Base-by-base conservation (phyloP, 2,329 filamentous ascomycete species). In the Cryphonectria carpinicola region DNA sequence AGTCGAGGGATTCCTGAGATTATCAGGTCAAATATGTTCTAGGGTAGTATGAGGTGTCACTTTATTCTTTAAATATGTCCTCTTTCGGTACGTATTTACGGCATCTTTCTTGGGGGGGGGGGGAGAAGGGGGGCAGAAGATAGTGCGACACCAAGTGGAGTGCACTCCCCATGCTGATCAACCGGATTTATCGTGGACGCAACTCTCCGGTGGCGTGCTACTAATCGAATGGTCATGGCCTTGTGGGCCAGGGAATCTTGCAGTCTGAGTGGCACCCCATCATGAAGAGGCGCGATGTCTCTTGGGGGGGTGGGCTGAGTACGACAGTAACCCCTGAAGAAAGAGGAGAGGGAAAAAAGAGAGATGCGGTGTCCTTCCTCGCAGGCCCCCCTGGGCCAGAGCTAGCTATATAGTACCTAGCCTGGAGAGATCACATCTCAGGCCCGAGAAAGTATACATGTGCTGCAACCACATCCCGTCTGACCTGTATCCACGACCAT, bases 91-190 rank as follows among this genome's bases (percentile, higher is more conserved):
- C 35, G 58, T 22, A 39, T 32, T 4, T 4, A 32, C 32, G 32
- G 32, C 32, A 32, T 35, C 11, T 37, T 39, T 11, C 58, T 4
- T 4, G 1, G 32, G 32, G 58, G 58, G 58, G 35, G 35, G 19
- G 39, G 58, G n/a, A n/a, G n/a, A n/a, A n/a, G n/a, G n/a, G 58
- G 35, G 35, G 35, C 25, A 22, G 58, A 61, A 37, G 58, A 35
- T 39, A 39, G 32, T 39, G 58, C 35, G 28, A n/a, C 58, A 61
- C 58, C 35, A 39, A 61, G 58, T 61, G 58, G 58, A 61, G 58
- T 61, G 58, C 19, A 13, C 32, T 61, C 32, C 19, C 58, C 32
- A 61, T 61, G 32, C 32, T 25, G 58, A 39, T 39, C 58, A n/a
- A 61, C 58, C 17, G 22, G 32, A n/a, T 60, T 60, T 56, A 28